Evolutionary conservation across 768 basidiomycete species (phyloP).

Genomic region (Suillus variegatus): DNA sequence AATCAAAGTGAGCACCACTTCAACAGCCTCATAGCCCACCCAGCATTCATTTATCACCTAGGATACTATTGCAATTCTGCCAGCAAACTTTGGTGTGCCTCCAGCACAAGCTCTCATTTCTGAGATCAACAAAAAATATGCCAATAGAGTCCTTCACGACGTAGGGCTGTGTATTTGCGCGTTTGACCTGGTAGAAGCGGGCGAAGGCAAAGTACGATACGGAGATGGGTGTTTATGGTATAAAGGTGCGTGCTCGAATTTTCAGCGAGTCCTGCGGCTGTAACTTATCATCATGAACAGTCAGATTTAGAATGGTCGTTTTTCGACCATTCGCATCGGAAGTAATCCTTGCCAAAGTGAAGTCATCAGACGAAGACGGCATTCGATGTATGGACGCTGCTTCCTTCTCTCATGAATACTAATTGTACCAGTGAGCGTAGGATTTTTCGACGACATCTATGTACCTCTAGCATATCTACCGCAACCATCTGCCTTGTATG

Average conservation of each 20-base stretch:
- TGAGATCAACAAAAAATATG: conserved; percentile 94
- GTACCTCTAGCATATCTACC: conserved; percentile 81
- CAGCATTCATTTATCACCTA: conserved; percentile 29
- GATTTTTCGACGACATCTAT: conserved; percentile 95
- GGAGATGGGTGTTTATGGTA: conserved; percentile 97
- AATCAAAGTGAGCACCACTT: conserved; percentile 34
- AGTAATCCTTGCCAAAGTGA: conserved; percentile 86
- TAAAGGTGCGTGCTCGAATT: conserved; percentile 58
- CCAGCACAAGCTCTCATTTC: conserved; percentile 78
- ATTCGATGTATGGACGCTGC: conserved; percentile 64
- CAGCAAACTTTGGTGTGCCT: conserved; percentile 79
- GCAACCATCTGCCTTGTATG: conserved; percentile 78
- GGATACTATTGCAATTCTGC: conserved; percentile 92
- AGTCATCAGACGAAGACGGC: conserved; percentile 82
- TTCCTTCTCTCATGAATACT: conserved; percentile 1
- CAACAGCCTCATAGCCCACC: not conserved
- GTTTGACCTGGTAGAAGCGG: conserved; percentile 83
- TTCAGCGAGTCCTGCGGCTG: not conserved
- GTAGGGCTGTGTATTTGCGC: conserved; percentile 90
- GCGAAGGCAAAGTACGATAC: conserved; percentile 91
- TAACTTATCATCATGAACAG: conserved; percentile 39
- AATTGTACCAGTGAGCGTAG: conserved; percentile 64
- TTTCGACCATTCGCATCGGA: conserved; percentile 92
- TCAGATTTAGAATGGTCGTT: conserved; percentile 85
- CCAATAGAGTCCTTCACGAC: conserved; percentile 87